Conservation (phyloP, 1,139 yeast genomes). For the Geotrichum klebahnii region DNA sequence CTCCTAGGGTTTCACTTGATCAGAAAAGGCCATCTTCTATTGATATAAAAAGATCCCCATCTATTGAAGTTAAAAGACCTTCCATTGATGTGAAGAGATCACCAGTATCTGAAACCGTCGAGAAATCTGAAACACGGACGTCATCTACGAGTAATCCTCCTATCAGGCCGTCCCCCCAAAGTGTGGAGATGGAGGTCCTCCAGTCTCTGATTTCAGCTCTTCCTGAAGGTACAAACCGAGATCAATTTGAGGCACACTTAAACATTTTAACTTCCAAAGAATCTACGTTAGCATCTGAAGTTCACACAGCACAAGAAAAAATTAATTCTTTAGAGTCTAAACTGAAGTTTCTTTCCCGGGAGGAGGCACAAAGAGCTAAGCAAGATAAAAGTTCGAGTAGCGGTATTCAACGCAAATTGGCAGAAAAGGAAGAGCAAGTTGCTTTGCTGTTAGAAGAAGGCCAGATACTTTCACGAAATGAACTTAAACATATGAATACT, state of each 20-base stretch:
- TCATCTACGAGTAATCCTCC: no score
- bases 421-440: conserved; percentile 54
- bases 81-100: no score
- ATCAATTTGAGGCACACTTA: conserved; percentile 13
- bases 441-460: conserved; percentile 72
- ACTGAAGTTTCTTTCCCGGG: conserved; percentile 29
- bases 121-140: no score
- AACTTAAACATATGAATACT: conserved; percentile 62
- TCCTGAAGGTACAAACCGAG: not conserved
- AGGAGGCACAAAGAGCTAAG: conserved; percentile 32
- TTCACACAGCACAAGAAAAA: conserved; percentile 25
- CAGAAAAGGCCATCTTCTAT: conserved; percentile 2
- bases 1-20: conserved; percentile 18
- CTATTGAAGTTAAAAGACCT: no score
- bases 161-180: no score
- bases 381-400: conserved; percentile 23
- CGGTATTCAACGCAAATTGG: conserved; percentile 32
- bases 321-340: conserved; percentile 31
- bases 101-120: no score
- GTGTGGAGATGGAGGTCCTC: no score
- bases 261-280: conserved; percentile 14
- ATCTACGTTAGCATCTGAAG: conserved; percentile 21
- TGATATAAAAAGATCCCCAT: not conserved
- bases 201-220: not conserved
- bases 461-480: conserved; percentile 67